Percentiles rank a stretch among this genome's conserved stretches.
phyloP scores from a whole-genome alignment of 73 alveolate species.

The Symbiodinium pilosum region DNA sequence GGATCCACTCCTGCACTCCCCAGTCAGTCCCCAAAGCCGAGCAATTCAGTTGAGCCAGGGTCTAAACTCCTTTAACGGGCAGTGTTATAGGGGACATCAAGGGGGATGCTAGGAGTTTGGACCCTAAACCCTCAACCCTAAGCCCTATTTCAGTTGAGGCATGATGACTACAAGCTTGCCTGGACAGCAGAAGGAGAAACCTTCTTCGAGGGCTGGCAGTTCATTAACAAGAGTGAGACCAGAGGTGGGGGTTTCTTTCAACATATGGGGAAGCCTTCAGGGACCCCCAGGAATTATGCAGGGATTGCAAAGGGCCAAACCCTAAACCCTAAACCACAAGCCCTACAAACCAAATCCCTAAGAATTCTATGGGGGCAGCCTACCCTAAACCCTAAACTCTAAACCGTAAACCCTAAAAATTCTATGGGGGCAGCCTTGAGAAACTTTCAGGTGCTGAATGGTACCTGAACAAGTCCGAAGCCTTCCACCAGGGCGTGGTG shows the following conservation, averaged over 20 bases:
- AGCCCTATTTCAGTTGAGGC: no score
- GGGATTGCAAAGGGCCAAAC: background rate
- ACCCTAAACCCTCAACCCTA: no score
- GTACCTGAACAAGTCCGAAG: conserved; percentile 74
- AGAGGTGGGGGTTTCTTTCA: background rate
- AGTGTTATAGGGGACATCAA: no score
- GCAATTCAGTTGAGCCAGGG: no score
- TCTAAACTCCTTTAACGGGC: no score
- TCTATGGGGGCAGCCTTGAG: background rate
- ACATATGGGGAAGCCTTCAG: background rate
- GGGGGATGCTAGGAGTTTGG: no score
- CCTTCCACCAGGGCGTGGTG: conserved; percentile 38
- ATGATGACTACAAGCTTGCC: conserved; percentile 67
- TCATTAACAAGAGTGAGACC: conserved; percentile 88
- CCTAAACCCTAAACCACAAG: background rate
- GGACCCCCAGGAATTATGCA: background rate
- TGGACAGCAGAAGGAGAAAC: conserved; percentile 83
- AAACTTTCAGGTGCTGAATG: conserved; percentile 41
- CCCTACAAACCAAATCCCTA: background rate
- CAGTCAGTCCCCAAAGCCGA: no score
- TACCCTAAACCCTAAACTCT: no score
- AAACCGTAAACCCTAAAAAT: no score
- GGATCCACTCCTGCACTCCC: no score
- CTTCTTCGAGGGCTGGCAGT: conserved; percentile 79
- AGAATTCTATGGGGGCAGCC: background rate